Conservation (phyloP, 2,329 filamentous ascomycete genomes). For the Graphiopsis chlorocephala region DNA sequence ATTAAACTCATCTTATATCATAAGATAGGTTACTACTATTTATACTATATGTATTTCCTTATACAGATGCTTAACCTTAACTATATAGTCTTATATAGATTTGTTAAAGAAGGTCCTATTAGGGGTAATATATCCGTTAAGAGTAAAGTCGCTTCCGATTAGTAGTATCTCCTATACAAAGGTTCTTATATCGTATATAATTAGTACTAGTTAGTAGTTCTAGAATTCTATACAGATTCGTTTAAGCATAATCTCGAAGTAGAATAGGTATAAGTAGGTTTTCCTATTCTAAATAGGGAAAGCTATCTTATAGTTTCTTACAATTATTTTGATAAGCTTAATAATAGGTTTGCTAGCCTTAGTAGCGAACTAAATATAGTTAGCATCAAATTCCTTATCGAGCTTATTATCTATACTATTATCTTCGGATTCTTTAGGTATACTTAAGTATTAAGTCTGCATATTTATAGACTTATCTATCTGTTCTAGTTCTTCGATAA, state of each 20-base stretch:
- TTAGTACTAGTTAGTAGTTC: constrained; percentile 12
- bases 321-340: neutral
- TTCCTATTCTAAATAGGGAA: neutral
- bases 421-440: no score
- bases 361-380: neutral
- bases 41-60: neutral
- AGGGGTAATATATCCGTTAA: constrained; percentile 9
- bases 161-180: constrained; percentile 15
- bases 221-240: constrained; percentile 16
- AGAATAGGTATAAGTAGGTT: constrained; percentile 5
- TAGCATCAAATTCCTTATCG: neutral
- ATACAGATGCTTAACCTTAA: constrained; percentile 3
- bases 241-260: constrained; percentile 16
- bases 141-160: constrained; percentile 17
- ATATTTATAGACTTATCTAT: no score
- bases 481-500: no score
- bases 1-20: neutral
- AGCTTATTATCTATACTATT: neutral
- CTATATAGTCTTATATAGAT: constrained; percentile 7
- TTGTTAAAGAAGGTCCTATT: constrained; percentile 14
- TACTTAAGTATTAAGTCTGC: no score
- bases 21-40: neutral
- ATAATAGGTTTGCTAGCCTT: neutral
- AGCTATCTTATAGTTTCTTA: neutral
- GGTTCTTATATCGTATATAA: neutral